These are phyloP conservation scores for Trichosanthes cucumerina DNA, from an alignment of 306 rosid species.

Conservation along the genomic window DNA sequence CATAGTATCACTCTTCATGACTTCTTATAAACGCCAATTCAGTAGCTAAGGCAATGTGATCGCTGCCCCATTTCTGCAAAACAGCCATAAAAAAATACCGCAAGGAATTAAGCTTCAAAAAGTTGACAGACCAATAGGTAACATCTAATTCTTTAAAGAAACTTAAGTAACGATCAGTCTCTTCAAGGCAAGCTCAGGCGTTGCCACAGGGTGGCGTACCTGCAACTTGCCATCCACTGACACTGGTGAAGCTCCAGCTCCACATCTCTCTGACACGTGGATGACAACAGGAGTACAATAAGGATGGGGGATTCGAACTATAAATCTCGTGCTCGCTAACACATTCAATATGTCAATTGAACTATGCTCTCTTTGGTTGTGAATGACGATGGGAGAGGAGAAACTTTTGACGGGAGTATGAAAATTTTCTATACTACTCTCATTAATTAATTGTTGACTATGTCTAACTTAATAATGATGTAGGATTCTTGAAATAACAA, in stretches of 20 bases:
- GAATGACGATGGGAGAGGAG: neutral
- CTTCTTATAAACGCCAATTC: constrained; percentile 44
- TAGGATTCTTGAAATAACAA: neutral
- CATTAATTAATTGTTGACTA: neutral
- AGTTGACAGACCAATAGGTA: neutral
- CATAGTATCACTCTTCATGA: neutral
- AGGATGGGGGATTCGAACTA: no score
- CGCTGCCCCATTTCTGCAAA: constrained; percentile 94
- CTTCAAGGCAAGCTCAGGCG: neutral
- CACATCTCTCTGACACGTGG: neutral
- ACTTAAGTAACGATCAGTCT: neutral
- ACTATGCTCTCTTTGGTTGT: no score
- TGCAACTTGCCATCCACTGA: neutral
- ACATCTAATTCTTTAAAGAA: neutral
- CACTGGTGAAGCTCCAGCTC: neutral
- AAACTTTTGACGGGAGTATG: neutral
- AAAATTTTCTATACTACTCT: neutral
- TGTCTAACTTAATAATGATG: neutral
- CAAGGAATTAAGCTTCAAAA: neutral
- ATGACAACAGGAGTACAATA: no score
- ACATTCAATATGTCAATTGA: no score
- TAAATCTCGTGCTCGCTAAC: no score
- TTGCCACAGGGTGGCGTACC: neutral
- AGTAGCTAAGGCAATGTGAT: constrained; percentile 77
- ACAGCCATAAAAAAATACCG: neutral